A percentile compares a stretch with the other conserved stretches of the same genome.
Evolutionary conservation across 2,329 filamentous ascomycete species (phyloP).

Genomic region (Trichoderma aggressivum): DNA sequence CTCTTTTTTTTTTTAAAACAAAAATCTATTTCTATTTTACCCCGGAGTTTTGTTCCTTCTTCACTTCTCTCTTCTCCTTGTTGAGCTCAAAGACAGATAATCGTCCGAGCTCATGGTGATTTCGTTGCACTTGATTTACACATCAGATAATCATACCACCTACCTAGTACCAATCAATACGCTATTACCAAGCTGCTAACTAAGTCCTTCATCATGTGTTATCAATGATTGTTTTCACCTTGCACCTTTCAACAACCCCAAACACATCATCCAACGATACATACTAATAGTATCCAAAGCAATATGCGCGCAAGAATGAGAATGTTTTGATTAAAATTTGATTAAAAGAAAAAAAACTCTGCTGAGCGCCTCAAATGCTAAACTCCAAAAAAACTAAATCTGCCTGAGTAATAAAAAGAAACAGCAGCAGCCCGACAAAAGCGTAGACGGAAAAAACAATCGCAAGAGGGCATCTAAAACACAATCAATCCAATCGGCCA

Average conservation of each 20-base stretch:
- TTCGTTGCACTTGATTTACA: not conserved
- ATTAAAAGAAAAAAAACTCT: constrained; percentile 7
- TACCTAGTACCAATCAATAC: not conserved
- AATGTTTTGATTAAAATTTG: constrained; percentile 19
- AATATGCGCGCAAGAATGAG: constrained; percentile 13
- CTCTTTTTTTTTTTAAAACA: not conserved
- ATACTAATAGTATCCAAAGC: too few species aligned
- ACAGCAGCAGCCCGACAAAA: not conserved
- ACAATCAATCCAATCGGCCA: constrained; percentile 16
- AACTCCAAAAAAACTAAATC: constrained; percentile 19
- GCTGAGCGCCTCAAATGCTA: constrained; percentile 24
- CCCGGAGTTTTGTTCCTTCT: not conserved
- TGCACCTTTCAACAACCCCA: too few species aligned
- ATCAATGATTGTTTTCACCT: not conserved
- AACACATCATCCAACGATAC: not conserved
- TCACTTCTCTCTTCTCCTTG: not conserved
- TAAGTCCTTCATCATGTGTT: not conserved
- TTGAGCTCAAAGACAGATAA: not conserved
- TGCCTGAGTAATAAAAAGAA: not conserved
- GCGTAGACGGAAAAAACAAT: not conserved
- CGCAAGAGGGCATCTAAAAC: constrained; percentile 14
- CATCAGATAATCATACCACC: not conserved
- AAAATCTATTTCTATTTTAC: not conserved
- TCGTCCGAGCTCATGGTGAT: not conserved
- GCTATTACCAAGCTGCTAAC: too few species aligned